These are phyloP conservation scores for Carex myosuroides DNA, from an alignment of 176 grass and related monocot species.

Conservation along the genomic window DNA sequence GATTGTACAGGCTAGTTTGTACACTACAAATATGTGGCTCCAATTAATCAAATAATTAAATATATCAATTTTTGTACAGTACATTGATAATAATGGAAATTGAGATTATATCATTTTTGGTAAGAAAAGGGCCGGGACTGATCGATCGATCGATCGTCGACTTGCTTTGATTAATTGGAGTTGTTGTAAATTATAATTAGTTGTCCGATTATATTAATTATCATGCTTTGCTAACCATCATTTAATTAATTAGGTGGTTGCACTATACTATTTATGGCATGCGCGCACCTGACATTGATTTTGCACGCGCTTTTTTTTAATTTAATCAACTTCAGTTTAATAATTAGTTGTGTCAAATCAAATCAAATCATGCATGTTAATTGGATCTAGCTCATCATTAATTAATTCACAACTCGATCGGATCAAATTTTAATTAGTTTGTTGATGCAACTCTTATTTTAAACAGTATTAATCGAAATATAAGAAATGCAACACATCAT, in stretches of 20 bases:
- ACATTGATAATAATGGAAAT: neutral
- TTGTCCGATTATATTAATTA: neutral
- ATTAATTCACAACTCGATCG: neutral
- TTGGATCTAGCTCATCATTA: neutral
- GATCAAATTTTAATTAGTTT: neutral
- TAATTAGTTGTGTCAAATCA: neutral
- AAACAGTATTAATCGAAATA: neutral
- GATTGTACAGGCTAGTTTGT: neutral
- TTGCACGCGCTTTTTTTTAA: neutral
- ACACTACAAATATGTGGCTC: neutral
- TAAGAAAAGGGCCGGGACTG: neutral
- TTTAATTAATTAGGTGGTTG: neutral
- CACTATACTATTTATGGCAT: neutral
- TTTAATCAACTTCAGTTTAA: neutral
- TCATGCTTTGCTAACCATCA: neutral
- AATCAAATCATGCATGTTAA: neutral
- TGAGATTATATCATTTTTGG: conserved; percentile 2
- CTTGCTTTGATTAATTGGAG: neutral
- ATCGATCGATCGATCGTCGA: neutral
- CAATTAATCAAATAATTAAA: neutral
- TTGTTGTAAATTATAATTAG: neutral
- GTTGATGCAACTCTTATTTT: neutral
- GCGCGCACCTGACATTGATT: neutral
- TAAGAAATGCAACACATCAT: neutral
- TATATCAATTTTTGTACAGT: no score